A percentile compares a stretch with the other conserved stretches of the same genome.
Conservation (phyloP, 192 early-diverging fungal species). For the Haplosporangium gracile region DNA sequence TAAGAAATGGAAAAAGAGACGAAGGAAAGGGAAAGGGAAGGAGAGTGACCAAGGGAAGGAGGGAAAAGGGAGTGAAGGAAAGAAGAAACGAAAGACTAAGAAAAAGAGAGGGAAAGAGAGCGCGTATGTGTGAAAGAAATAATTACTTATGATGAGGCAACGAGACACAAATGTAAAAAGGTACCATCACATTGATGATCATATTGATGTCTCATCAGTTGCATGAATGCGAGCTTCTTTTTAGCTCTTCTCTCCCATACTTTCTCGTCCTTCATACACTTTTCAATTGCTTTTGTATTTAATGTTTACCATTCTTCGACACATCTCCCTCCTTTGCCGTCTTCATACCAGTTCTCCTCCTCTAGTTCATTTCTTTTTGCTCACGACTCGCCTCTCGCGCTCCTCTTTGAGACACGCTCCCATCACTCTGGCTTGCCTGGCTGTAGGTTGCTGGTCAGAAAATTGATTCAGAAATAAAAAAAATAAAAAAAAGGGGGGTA, state of each 20-base stretch:
- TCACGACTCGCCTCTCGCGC: neutral
- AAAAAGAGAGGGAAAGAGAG: neutral
- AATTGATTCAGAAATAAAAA: neutral
- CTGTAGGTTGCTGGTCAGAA: neutral
- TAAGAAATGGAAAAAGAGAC: neutral
- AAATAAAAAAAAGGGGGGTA: constrained; percentile 10
- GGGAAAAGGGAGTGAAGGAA: neutral
- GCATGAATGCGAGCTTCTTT: too few species aligned
- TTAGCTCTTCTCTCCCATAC: neutral
- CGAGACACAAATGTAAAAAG: neutral
- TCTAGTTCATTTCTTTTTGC: neutral
- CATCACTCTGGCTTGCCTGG: neutral
- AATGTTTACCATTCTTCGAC: too few species aligned
- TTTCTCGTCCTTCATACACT: neutral
- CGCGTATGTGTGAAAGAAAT: neutral
- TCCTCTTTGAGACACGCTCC: neutral
- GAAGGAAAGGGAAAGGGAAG: too few species aligned
- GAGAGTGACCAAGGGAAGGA: neutral
- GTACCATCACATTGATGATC: neutral
- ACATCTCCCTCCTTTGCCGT: neutral
- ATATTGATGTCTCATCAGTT: neutral
- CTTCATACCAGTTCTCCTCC: neutral
- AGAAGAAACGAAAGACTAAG: neutral
- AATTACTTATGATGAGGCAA: neutral
- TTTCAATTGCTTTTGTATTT: too few species aligned